A percentile compares a stretch with the other conserved stretches of the same genome.
These are phyloP conservation scores for Penicillium olsonii DNA, from an alignment of 2,329 filamentous ascomycete species.

Conservation along the genomic window DNA sequence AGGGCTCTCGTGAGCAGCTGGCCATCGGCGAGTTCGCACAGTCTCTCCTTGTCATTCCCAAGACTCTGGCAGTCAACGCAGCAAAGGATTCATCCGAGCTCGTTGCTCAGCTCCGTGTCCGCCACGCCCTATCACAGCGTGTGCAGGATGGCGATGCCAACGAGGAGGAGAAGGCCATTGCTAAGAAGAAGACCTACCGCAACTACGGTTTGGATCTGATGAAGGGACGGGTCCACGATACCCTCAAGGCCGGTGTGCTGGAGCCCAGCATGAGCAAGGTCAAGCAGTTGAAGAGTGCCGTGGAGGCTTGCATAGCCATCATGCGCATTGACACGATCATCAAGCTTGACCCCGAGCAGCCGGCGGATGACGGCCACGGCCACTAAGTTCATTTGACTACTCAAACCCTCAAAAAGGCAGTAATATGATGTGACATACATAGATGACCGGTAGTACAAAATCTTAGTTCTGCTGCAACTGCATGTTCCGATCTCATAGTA, in stretches of 20 bases:
- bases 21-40: constrained; percentile 98
- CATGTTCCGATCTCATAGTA: constrained; percentile 12
- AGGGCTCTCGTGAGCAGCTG: constrained; percentile 91
- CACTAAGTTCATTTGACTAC: constrained; percentile 57
- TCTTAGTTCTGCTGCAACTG: constrained; percentile 18
- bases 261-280: constrained; percentile 99
- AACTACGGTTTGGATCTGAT: constrained; percentile 94
- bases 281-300: constrained; percentile 95
- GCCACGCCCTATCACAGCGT: constrained; percentile 91
- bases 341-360: constrained; percentile 90
- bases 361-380: constrained; percentile 79
- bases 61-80: constrained; percentile 94
- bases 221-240: constrained; percentile 88
- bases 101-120: constrained; percentile 89
- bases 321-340: constrained; percentile 99
- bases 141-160: constrained; percentile 75
- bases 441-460: constrained; percentile 25
- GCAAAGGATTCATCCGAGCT: constrained; percentile 96
- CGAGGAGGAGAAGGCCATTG: constrained; percentile 84
- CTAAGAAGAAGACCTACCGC: constrained; percentile 95
- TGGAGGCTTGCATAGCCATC: constrained; percentile 97
- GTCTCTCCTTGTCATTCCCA: constrained; percentile 89
- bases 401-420: constrained; percentile 26
- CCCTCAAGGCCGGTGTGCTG: constrained; percentile 90
- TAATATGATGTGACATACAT: constrained; percentile 37